Base-by-base conservation (phyloP, 1,284 basidiomycete genomes). In the Tilletia horrida region DNA sequence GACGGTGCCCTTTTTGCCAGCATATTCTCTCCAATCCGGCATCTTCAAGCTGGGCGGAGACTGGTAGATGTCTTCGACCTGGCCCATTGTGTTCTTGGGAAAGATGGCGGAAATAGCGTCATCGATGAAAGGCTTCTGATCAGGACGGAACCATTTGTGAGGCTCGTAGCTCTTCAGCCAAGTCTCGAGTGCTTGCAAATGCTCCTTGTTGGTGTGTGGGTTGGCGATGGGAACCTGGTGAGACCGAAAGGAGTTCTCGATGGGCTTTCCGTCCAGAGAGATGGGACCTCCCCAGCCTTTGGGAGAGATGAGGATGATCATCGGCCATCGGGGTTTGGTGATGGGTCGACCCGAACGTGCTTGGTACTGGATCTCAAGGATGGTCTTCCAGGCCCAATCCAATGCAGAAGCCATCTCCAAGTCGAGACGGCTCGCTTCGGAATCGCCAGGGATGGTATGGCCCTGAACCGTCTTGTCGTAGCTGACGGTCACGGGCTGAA, bases 261-360 rank as follows among this genome's bases (percentile, higher is more conserved):
- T 85, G 65, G 86, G 86, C 72, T 90, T 86, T 14, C 88, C 89
- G 64, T 87, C 84, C 42, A 91, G 81, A 21, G 83, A 76, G 71
- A 88, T 88, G 0, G 91, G 90, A 2, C 89, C 88, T 3, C 87
- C 85, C 85, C 78, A 68, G 62, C 83, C 85, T 81, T 93, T 93
- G 9, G 91, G 91, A 0, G 90, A 90, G 55, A 91, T 87, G 65
- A 93, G 84, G 76, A 93, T 87, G 71, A 93, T 84, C 77, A 93
- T 86, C 3, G 92, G 92, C 90, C 90, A 93, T 59, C 90, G 86
- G 18, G 92, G 91, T 83, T 93, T 93, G 52, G 88, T 84, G 70
- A 91, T 88, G 6, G 91, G 88, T 11, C 88, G 86, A 1, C 90
- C 90, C 11, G 83, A 84, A 47, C 91, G 87, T 7, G 92, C 92